Conservation (phyloP, 345 rosid species). For the Corchorus capsularis region DNA sequence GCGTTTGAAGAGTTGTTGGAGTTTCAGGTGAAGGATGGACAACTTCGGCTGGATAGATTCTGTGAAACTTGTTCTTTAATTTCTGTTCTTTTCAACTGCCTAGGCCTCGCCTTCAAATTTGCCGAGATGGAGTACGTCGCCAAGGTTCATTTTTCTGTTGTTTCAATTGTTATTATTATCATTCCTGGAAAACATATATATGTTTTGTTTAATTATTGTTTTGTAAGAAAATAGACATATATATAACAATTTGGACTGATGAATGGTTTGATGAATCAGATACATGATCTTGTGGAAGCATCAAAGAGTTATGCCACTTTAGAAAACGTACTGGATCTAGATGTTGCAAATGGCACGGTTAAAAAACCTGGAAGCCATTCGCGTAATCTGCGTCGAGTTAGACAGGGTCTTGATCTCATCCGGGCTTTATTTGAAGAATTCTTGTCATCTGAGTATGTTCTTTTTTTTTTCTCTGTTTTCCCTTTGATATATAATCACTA, state of each 20-base stretch:
- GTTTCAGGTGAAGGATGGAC: slow-evolving; percentile 20
- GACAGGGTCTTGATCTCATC: slow-evolving; percentile 92
- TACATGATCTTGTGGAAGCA: slow-evolving; percentile 65
- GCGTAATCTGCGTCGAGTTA: slow-evolving; percentile 77
- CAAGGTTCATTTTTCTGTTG: slow-evolving; percentile 48
- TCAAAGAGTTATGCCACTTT: slow-evolving; percentile 54
- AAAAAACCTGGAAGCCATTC: slow-evolving; percentile 80
- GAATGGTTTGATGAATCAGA: slow-evolving; percentile 37
- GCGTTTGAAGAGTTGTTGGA: slow-evolving; percentile 61
- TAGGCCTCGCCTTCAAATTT: slow-evolving; percentile 90
- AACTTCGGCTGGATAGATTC: slow-evolving; percentile 54
- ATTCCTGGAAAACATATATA: not conserved
- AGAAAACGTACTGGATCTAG: slow-evolving; percentile 57
- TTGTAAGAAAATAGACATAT: too few species aligned
- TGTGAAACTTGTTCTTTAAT: slow-evolving; percentile 69
- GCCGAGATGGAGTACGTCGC: slow-evolving; percentile 79
- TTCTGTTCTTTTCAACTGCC: slow-evolving; percentile 64
- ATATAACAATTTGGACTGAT: not conserved
- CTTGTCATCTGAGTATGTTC: slow-evolving; percentile 49
- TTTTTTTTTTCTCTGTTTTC: not conserved
- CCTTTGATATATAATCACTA: not conserved
- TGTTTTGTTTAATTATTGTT: too few species aligned
- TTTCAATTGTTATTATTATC: not conserved
- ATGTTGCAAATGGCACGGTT: slow-evolving; percentile 69
- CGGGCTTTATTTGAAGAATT: slow-evolving; percentile 79